phyloP scores from a whole-genome alignment of 2,329 filamentous ascomycete genomes.

The Lachnellula hyalina region DNA sequence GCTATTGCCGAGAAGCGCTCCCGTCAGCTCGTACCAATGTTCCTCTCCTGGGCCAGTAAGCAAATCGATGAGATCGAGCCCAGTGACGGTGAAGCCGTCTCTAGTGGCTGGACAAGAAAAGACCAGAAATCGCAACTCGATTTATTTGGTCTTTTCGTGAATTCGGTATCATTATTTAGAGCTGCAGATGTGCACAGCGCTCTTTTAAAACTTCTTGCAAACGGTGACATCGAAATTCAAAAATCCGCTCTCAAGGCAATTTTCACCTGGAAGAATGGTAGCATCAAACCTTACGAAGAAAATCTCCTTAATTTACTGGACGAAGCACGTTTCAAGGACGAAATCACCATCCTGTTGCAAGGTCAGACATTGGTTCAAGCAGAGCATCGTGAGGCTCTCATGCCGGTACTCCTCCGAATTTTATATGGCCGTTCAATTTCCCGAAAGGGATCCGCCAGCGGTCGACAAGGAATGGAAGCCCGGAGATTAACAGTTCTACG shows the following conservation, averaged over 20 bases:
- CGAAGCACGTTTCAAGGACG: slow-evolving; percentile 86
- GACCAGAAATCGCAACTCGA: slow-evolving; percentile 81
- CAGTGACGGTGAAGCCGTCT: slow-evolving; percentile 23
- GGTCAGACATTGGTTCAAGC: slow-evolving; percentile 66
- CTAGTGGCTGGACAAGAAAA: slow-evolving; percentile 61
- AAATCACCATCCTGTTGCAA: slow-evolving; percentile 83
- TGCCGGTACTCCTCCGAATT: slow-evolving; percentile 81
- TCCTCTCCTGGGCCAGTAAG: slow-evolving; percentile 71
- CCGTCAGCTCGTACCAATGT: slow-evolving; percentile 75
- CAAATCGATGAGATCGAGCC: slow-evolving; percentile 33
- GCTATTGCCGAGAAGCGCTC: slow-evolving; percentile 80
- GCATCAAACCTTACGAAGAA: slow-evolving; percentile 73
- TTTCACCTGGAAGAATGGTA: slow-evolving; percentile 80
- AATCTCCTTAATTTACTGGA: slow-evolving; percentile 83
- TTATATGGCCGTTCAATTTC: slow-evolving; percentile 87
- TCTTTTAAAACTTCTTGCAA: slow-evolving; percentile 69
- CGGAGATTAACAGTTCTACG: slow-evolving; percentile 77
- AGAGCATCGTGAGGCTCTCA: slow-evolving; percentile 66
- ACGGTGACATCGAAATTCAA: slow-evolving; percentile 88
- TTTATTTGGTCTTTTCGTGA: slow-evolving; percentile 79
- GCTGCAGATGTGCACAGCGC: slow-evolving; percentile 70
- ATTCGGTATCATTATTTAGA: slow-evolving; percentile 78
- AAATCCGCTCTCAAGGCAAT: slow-evolving; percentile 79
- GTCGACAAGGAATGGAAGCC: slow-evolving; percentile 74
- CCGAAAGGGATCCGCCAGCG: slow-evolving; percentile 69